Base-by-base conservation (phyloP, 2,329 filamentous ascomycete genomes). In the Endoconidiophora laricicola region DNA sequence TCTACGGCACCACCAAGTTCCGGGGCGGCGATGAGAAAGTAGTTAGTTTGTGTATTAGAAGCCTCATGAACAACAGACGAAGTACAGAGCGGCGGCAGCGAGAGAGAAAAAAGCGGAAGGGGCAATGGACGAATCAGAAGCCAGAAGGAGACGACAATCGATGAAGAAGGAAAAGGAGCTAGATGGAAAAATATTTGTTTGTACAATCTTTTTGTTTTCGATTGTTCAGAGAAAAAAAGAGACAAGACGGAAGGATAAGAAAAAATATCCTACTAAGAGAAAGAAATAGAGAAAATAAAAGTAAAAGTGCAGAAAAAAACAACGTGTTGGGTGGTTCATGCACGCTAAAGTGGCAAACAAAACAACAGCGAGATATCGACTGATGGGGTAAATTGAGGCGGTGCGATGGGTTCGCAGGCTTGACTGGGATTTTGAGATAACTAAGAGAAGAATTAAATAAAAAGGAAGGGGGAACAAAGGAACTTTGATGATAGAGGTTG, bases 251-350 rank as follows among this genome's bases (percentile, higher is more conserved):
- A 4, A 40, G 37, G 44, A 48, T 29, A 3, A 43, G 36, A 36
- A n/a, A 44, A 29, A 33, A 33, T 12, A 33, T 7, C 7, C 4
- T 12, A 3, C 4, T 33, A 33, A 2, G 29, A 37, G 46, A 45
- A 47, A 16, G 29, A 44, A 42, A 48, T 22, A 44, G 39, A 45
- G 10, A 10, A 22, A 41, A 42, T 4, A 42, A 44, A 38, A 43
- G 44, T 10, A 18, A 51, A 48, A 51, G 46, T 16, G 36, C 44
- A 53, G 24, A 44, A 54, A 43, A 54, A 47, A 52, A 44, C 26
- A 50, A 40, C 54, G 51, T 44, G 49, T 7, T 33, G 29, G 29
- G 29, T 33, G 6, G 29, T 33, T 33, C 12, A 33, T 33, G 29
- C 29, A 33, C 29, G 29, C 29, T 33, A 33, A 33, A 33, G 29